Evolutionary conservation across 139 green algal genomes (phyloP), one percentile per base, ranked within the genome.

Genomic region (Volvox reticuliferus): DNA sequence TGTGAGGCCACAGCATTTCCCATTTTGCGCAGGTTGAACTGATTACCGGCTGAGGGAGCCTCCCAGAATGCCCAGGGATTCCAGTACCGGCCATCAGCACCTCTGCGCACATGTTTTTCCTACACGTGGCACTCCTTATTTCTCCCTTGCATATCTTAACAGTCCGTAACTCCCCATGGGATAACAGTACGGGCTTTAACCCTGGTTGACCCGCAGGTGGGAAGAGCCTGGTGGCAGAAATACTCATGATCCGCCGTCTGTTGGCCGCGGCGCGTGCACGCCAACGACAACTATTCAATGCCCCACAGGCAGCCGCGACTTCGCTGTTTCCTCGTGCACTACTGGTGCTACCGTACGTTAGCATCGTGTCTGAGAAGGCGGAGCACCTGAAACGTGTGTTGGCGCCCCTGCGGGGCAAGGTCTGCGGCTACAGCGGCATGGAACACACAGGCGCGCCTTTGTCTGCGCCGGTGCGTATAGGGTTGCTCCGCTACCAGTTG

Each of bases 181-280:
- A 9, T 55, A 9, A 55, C 9, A 55, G 9, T 55, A 55, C 44
- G 44, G 44, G 44, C 44, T 55, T n/a, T 14, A 55, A 55, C 44
- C 9, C 44, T 9, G 44, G 44, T 55, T 9, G 44, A n/a, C 24
- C 35, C 81, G 9, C 86, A 94, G 93, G 96, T 24, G 97, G 97
- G 55, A 99, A 99, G 94, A 96, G 92, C 37, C 88, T 98, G 89
- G 97, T 99, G 3, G 97, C 97, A 1, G 97, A 99, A 86, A 87
- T 99, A 21, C 90, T 99, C 0, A 95, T 99, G 93, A 88, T 98
- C 61, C 94, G 96, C 26, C 84, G 93, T 18, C 86, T 98, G 85
- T 21, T 90, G 79, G 86, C 82, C 32, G 88, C 63, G 16, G 14
- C 22, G 13, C 71, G 71, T 20, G 9, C 30, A 35, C 75, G 75